A percentile compares a stretch with the other conserved stretches of the same genome.
Evolutionary conservation across 495 filamentous ascomycete species (phyloP).

Genomic region (Cudoniella acicularis): DNA sequence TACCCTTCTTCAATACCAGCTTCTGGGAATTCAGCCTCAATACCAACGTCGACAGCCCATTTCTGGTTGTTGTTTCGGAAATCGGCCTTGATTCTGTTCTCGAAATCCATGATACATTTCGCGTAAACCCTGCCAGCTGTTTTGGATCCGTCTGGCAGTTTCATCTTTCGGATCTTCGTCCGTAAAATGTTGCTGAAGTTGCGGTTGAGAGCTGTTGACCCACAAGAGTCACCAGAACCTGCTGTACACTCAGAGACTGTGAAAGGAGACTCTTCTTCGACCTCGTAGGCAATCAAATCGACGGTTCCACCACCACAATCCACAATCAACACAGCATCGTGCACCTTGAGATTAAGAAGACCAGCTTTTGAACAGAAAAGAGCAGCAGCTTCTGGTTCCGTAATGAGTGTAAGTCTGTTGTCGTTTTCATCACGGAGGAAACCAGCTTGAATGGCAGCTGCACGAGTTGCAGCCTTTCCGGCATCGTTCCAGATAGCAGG

Average conservation of each 20-base stretch:
- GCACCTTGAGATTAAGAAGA: constrained; percentile 67
- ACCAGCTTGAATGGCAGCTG: constrained; percentile 70
- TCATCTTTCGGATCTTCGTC: constrained; percentile 77
- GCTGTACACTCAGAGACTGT: constrained; percentile 72
- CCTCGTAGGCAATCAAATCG: constrained; percentile 74
- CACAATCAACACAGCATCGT: constrained; percentile 71
- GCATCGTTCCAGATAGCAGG: constrained; percentile 77
- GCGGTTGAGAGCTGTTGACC: constrained; percentile 68
- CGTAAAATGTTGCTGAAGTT: constrained; percentile 74
- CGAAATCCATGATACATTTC: constrained; percentile 79
- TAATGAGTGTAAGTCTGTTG: constrained; percentile 67
- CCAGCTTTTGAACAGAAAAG: constrained; percentile 74
- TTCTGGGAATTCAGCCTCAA: constrained; percentile 73
- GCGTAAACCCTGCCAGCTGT: constrained; percentile 72
- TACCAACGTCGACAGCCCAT: constrained; percentile 74
- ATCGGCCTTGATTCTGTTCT: constrained; percentile 76
- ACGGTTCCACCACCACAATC: constrained; percentile 74
- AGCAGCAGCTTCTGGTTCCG: constrained; percentile 68
- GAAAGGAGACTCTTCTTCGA: constrained; percentile 72
- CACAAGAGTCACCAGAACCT: constrained; percentile 71
- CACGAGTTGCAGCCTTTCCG: constrained; percentile 67
- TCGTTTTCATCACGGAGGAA: constrained; percentile 74
- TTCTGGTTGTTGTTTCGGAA: constrained; percentile 79
- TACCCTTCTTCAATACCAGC: constrained; percentile 74
- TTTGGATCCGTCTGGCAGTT: constrained; percentile 69